Conservation (phyloP, 345 rosid species). For the Barbarea vulgaris region DNA sequence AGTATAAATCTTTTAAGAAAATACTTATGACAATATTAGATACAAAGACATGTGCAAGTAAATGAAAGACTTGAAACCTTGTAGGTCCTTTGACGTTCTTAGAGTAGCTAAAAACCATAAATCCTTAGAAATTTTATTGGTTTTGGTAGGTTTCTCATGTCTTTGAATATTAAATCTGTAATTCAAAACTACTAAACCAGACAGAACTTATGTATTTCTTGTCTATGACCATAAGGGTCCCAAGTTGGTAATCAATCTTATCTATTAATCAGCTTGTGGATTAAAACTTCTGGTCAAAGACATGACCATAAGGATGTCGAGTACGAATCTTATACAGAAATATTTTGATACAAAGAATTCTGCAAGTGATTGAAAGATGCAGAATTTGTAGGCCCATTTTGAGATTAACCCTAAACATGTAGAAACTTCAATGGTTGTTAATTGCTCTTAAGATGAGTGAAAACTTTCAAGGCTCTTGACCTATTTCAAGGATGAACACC, state of each 20-base stretch:
- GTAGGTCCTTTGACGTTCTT: slow-evolving; percentile 20
- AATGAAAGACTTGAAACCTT: not conserved
- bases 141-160: not conserved
- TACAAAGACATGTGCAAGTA: slow-evolving; percentile 17
- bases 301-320: slow-evolving; percentile 24
- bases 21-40: not conserved
- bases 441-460: not conserved
- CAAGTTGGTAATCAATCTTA: not conserved
- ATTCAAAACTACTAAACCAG: not conserved
- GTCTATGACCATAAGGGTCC: slow-evolving; percentile 7
- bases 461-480: not conserved
- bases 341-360: not conserved
- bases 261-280: not conserved
- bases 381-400: slow-evolving; percentile 17
- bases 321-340: not conserved
- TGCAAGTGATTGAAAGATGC: not conserved
- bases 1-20: not conserved
- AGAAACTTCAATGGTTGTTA: not conserved
- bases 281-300: not conserved
- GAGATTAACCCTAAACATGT: not conserved
- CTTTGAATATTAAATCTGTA: not conserved
- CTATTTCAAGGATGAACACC: no score
- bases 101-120: not conserved
- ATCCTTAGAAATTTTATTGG: not conserved
- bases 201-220: slow-evolving; percentile 10